A percentile compares a stretch with the other conserved stretches of the same genome.
These are phyloP conservation scores for Talaromyces liani DNA, from an alignment of 495 filamentous ascomycete species.

Conservation along the genomic window DNA sequence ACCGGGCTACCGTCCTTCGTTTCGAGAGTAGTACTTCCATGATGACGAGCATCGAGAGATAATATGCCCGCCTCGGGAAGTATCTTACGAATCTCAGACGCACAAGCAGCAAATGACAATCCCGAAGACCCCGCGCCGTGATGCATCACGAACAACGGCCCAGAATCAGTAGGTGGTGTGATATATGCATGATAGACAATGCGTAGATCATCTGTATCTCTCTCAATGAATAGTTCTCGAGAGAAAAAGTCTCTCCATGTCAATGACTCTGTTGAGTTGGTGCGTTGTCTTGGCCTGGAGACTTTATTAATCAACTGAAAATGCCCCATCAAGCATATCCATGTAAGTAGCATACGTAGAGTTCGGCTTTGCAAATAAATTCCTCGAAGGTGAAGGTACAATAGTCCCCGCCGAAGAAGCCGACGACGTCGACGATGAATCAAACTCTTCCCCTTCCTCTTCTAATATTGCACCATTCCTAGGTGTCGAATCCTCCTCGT, in stretches of 20 bases:
- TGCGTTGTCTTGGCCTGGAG: background rate
- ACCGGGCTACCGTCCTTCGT: conserved; percentile 21
- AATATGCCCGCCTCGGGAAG: conserved; percentile 79
- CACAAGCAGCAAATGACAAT: conserved; percentile 77
- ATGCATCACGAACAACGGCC: conserved; percentile 81
- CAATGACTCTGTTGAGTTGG: conserved; percentile 29
- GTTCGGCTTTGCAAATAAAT: conserved; percentile 62
- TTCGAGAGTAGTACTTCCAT: conserved; percentile 61
- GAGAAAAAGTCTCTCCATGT: conserved; percentile 86
- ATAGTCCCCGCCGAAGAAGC: conserved; percentile 85
- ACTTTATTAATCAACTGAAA: background rate
- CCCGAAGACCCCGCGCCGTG: conserved; percentile 88
- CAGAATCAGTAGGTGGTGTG: conserved; percentile 46
- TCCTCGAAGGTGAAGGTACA: conserved; percentile 66
- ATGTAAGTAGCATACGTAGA: background rate
- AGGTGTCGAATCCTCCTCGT: conserved; percentile 28
- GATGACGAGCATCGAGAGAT: conserved; percentile 76
- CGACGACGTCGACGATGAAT: conserved; percentile 67
- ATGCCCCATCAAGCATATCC: background rate
- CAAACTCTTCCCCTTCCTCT: conserved; percentile 48
- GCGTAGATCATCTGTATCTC: conserved; percentile 27
- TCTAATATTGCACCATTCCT: conserved; percentile 20
- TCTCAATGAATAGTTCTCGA: conserved; percentile 68
- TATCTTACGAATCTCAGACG: conserved; percentile 64
- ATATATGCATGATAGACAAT: conserved; percentile 82